These are phyloP conservation scores for Pezicula radicicola DNA, from an alignment of 2,329 filamentous ascomycete species.

Conservation along the genomic window DNA sequence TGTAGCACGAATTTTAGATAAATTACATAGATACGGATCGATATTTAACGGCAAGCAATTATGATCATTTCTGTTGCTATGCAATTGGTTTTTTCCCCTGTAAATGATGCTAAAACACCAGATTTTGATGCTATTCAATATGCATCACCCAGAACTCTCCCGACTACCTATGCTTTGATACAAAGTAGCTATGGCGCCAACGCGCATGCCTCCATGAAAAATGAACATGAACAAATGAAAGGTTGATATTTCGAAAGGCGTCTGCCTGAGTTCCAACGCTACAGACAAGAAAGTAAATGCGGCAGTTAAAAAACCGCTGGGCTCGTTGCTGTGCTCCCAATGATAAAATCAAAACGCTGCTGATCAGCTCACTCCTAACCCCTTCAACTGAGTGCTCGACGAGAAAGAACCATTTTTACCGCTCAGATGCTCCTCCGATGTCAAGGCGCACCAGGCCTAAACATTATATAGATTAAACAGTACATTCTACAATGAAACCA, in stretches of 20 bases:
- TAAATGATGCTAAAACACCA: conserved; percentile 4
- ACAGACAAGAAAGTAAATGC: conserved; percentile 16
- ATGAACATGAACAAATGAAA: conserved; percentile 25
- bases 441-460: conserved; percentile 19
- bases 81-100: background rate
- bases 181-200: conserved; percentile 16
- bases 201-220: conserved; percentile 21
- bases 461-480: conserved; percentile 35
- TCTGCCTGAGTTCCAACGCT: conserved; percentile 1
- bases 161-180: conserved; percentile 19
- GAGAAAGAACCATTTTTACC: conserved; percentile 14
- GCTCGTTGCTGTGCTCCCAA: conserved; percentile 4
- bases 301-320: conserved; percentile 15
- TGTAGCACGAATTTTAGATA: too few species aligned
- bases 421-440: conserved; percentile 12
- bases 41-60: too few species aligned
- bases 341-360: conserved; percentile 9
- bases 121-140: background rate
- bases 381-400: conserved; percentile 5
- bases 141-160: conserved; percentile 9
- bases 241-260: conserved; percentile 1
- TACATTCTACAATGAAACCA: conserved; percentile 35
- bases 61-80: too few species aligned
- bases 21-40: too few species aligned
- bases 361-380: background rate